These are phyloP conservation scores for Echites panduratus DNA, from an alignment of 257 asterid genomes.

Conservation along the genomic window DNA sequence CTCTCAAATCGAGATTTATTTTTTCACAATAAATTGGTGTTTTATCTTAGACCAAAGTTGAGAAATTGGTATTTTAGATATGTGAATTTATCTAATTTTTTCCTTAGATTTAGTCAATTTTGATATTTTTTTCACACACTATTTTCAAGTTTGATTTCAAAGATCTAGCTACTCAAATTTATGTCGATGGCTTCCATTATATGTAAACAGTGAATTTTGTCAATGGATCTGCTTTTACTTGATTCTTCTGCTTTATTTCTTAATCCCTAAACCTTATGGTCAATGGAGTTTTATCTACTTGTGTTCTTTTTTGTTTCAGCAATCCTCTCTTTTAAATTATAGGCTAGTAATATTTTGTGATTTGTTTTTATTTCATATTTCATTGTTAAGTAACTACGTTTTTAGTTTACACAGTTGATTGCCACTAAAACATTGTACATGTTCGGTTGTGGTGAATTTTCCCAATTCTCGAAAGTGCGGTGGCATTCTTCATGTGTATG, in stretches of 20 bases:
- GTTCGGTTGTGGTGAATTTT: conserved; percentile 21
- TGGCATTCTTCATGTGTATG: not conserved
- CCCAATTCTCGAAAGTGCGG: conserved; percentile 10
- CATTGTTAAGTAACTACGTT: conserved; percentile 16
- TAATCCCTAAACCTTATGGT: not conserved
- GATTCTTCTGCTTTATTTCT: not conserved
- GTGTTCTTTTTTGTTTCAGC: not conserved
- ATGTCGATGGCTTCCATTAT: too few relatives aligned
- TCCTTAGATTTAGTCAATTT: too few relatives aligned
- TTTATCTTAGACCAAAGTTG: too few relatives aligned
- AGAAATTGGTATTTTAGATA: too few relatives aligned
- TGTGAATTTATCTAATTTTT: too few relatives aligned
- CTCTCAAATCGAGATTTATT: too few relatives aligned
- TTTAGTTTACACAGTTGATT: conserved; percentile 13
- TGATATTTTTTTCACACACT: too few relatives aligned
- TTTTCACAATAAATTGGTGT: too few relatives aligned
- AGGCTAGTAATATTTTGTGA: not conserved
- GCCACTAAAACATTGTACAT: conserved; percentile 19
- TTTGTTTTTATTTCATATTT: conserved; percentile 6
- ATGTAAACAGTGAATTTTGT: not conserved
- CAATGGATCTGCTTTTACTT: not conserved
- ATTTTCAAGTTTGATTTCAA: too few relatives aligned
- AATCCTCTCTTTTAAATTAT: not conserved
- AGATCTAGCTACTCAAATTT: too few relatives aligned
- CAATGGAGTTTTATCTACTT: not conserved